Percentiles rank a stretch among this genome's conserved stretches.
phyloP scores from a whole-genome alignment of 2,329 filamentous ascomycete species.

The Cladosporium colombiae region DNA sequence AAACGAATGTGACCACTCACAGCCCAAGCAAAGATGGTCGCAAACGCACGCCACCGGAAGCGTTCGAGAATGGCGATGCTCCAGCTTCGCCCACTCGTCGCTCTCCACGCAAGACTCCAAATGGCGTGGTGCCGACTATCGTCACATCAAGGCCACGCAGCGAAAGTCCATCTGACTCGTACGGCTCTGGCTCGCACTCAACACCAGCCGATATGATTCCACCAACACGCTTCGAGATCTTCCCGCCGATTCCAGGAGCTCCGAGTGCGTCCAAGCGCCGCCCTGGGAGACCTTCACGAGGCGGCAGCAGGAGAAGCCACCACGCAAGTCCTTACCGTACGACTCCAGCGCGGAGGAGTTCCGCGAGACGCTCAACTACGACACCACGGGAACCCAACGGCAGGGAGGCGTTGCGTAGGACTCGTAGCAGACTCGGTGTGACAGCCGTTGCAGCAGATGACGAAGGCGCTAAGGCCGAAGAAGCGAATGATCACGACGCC shows the following conservation, averaged over 20 bases:
- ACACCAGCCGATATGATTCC: slow-evolving; percentile 56
- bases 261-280: slow-evolving; percentile 36
- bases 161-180: slow-evolving; percentile 22
- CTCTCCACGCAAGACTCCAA: slow-evolving; percentile 37
- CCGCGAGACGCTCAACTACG: slow-evolving; percentile 14
- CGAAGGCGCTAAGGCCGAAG: slow-evolving; percentile 30
- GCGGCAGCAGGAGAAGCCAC: slow-evolving; percentile 29
- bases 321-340: slow-evolving; percentile 28
- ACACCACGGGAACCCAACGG: slow-evolving; percentile 7
- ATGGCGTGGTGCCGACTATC: slow-evolving; percentile 24
- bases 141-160: slow-evolving; percentile 11
- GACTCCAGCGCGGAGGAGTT: slow-evolving; percentile 18
- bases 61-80: slow-evolving; percentile 11
- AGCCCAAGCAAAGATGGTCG: slow-evolving; percentile 1
- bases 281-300: slow-evolving; percentile 34
- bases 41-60: slow-evolving; percentile 1
- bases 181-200: slow-evolving; percentile 31
- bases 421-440: slow-evolving; percentile 47
- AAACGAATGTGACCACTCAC: background rate
- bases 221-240: slow-evolving; percentile 73
- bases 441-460: slow-evolving; percentile 34
- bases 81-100: slow-evolving; percentile 31
- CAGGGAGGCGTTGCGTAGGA: slow-evolving; percentile 35
- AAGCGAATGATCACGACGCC: slow-evolving; percentile 33
- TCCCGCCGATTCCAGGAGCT: slow-evolving; percentile 63